These are phyloP conservation scores for Raffaelea arxii DNA, from an alignment of 2,329 filamentous ascomycete species.

Conservation along the genomic window DNA sequence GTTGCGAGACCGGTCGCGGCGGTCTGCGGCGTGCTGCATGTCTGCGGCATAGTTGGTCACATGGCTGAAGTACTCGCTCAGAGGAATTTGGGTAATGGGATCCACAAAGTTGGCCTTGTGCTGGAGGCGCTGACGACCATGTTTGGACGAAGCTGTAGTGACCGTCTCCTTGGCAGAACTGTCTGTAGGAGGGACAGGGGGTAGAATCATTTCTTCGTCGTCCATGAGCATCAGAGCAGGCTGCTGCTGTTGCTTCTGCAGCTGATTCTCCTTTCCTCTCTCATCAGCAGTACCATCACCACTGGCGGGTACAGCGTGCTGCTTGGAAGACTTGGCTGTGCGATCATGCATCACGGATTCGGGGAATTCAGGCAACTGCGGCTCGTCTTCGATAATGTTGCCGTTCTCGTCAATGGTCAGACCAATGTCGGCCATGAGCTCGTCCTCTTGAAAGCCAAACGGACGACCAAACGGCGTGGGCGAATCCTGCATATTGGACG, in stretches of 20 bases:
- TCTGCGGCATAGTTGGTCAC: slow-evolving; percentile 11
- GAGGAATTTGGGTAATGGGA: slow-evolving; percentile 12
- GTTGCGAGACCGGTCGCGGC: slow-evolving; percentile 2
- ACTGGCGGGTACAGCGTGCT: neutral
- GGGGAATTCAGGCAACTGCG: slow-evolving; percentile 11
- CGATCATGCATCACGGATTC: neutral
- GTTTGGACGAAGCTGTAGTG: slow-evolving; percentile 1
- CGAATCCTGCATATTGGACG: slow-evolving; percentile 8
- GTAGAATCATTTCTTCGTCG: slow-evolving; percentile 7
- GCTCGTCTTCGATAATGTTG: slow-evolving; percentile 13
- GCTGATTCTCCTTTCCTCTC: slow-evolving; percentile 1
- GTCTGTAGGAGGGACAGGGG: neutral
- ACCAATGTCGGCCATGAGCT: slow-evolving; percentile 29
- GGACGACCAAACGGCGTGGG: slow-evolving; percentile 12
- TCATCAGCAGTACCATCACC: neutral
- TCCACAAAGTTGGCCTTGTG: slow-evolving; percentile 10
- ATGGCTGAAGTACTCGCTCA: slow-evolving; percentile 10
- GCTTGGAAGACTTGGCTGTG: neutral
- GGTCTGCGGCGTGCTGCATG: slow-evolving; percentile 10
- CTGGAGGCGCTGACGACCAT: neutral
- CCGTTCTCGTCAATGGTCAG: slow-evolving; percentile 17
- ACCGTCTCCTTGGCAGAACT: neutral
- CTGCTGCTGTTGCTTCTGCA: slow-evolving; percentile 1
- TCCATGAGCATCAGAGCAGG: slow-evolving; percentile 5
- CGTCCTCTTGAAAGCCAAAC: slow-evolving; percentile 31